phyloP scores from a whole-genome alignment of 176 grass and related monocot species.

The Oryza punctata region DNA sequence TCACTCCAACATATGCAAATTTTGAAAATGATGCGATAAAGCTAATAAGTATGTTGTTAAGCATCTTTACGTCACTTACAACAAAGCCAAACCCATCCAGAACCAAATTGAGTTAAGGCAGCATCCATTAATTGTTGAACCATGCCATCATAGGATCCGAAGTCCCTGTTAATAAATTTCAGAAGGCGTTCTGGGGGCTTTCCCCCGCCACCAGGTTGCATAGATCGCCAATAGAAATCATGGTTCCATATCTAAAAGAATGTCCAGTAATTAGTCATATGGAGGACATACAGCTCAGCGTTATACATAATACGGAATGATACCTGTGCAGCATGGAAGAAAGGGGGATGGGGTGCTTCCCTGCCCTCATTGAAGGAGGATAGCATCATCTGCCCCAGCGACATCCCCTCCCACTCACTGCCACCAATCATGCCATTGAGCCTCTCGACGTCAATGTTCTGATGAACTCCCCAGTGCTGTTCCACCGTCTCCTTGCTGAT shows the following conservation, averaged over 20 bases:
- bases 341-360: conserved; percentile 58
- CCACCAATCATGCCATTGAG: conserved; percentile 71
- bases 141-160: conserved; percentile 76
- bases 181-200: conserved; percentile 53
- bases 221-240: conserved; percentile 90
- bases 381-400: conserved; percentile 66
- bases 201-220: conserved; percentile 71
- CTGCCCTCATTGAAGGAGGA: conserved; percentile 76
- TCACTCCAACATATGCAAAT: neutral
- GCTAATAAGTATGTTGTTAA: neutral
- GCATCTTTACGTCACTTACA: conserved; percentile 53
- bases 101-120: conserved; percentile 81
- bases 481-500: conserved; percentile 77
- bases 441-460: conserved; percentile 58
- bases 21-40: neutral
- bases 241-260: conserved; percentile 86
- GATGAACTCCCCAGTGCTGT: conserved; percentile 78
- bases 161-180: conserved; percentile 77
- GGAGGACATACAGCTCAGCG: neutral
- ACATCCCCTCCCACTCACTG: conserved; percentile 73
- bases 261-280: conserved; percentile 12
- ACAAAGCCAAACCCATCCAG: conserved; percentile 95
- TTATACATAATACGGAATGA: neutral
- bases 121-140: conserved; percentile 59
- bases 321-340: conserved; percentile 83